Base-by-base conservation (phyloP, 2,329 filamentous ascomycete species). In the Ceratocystis variospora region DNA sequence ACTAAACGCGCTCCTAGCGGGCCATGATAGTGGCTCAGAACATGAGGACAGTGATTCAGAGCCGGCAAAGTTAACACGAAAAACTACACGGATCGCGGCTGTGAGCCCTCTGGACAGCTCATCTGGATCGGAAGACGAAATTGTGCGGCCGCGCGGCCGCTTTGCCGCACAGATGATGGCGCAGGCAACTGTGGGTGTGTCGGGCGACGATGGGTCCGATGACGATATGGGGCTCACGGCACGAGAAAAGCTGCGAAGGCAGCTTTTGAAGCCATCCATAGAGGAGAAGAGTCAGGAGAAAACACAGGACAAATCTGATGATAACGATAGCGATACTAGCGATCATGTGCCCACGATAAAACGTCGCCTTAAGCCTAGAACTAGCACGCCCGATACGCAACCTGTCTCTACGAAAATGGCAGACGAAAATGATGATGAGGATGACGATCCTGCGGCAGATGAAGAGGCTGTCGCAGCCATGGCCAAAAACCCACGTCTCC, bases 151-250 rank as follows among this genome's bases (percentile, higher is more conserved):
- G 0, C 80, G 81, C 65, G 86, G 87, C 28, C 81, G 82, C 64
- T 78, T 89, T 70, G 86, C 86, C 12, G 80, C 86, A 17, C 79
- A 83, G 63, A 84, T 90, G 80, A 80, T 82, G 68, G 80, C 73
- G 53, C 10, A 68, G 65, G 28, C 44, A 65, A 31, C 25, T 31
- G 45, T 62, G 62, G n/a, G 63, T 78, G 67, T 75, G 78, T 45
- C 79, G 73, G 70, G 77, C 76, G 70, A 74, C 79, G 71, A 71
- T 82, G 12, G 76, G 66, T 70, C 69, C 44, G 67, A 71, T 6
- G 67, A 73, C 65, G 68, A 72, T 62, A 50, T 57, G n/a, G 50
- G 48, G 1, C 22, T 63, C 28, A 66, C 66, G 12, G 66, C 63
- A 17, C 62, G 66, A 41, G 66, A 68, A 22, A 65, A 53, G 15